Percentiles rank a stretch among this genome's conserved stretches.
These are phyloP conservation scores for Xylaria grammica DNA, from an alignment of 495 filamentous ascomycete genomes.

Conservation along the genomic window DNA sequence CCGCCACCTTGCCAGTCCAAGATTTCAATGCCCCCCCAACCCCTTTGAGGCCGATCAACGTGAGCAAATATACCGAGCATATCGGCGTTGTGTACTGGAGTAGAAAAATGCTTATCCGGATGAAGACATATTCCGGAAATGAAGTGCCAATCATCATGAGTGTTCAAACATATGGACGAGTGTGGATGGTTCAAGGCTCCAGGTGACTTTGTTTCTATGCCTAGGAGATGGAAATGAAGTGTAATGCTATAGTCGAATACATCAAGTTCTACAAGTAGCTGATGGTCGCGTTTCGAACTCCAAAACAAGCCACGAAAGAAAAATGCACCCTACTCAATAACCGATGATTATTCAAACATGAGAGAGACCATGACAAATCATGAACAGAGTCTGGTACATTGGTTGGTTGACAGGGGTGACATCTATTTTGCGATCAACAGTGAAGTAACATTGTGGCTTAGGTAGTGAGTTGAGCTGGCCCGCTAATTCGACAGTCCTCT, in stretches of 20 bases:
- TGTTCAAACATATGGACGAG: neutral
- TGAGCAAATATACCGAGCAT: constrained; percentile 49
- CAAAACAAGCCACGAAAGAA: neutral
- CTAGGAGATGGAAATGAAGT: too few species aligned
- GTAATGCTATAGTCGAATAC: too few species aligned
- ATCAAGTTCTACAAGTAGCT: neutral
- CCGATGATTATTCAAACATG: neutral
- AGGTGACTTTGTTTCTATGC: too few species aligned
- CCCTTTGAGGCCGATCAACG: constrained; percentile 41
- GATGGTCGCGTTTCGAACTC: neutral
- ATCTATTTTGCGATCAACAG: too few species aligned
- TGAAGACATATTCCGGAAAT: constrained; percentile 45
- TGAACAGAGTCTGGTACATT: too few species aligned
- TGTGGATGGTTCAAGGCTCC: neutral
- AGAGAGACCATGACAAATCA: too few species aligned
- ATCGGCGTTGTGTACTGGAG: constrained; percentile 60
- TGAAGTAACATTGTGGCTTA: too few species aligned
- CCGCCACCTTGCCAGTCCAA: constrained; percentile 32
- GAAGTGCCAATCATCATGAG: constrained; percentile 44
- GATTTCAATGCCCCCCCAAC: constrained; percentile 30
- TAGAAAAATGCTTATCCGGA: constrained; percentile 54
- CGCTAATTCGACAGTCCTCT: too few species aligned
- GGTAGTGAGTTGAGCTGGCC: too few species aligned
- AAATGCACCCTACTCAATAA: neutral
- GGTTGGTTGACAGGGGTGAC: too few species aligned